Percentiles rank a stretch among this genome's conserved stretches.
Evolutionary conservation across 1,284 basidiomycete species (phyloP).

Genomic region (Irpex sp.): DNA sequence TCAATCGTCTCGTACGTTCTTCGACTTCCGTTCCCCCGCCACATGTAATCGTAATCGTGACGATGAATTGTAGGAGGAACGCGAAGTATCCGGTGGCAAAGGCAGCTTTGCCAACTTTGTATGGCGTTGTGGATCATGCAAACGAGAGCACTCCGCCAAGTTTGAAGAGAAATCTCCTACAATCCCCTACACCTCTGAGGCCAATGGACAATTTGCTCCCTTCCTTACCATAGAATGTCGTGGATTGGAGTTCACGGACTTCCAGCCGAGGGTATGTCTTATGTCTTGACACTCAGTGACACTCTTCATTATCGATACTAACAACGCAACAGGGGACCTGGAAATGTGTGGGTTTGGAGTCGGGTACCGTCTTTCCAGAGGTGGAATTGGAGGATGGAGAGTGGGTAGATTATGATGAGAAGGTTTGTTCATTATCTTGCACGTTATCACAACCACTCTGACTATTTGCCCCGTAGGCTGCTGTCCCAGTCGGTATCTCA

Average conservation of each 20-base stretch:
- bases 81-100: constrained; percentile 60
- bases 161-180: constrained; percentile 54
- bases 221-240: constrained; percentile 72
- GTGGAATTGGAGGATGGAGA: constrained; percentile 62
- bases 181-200: constrained; percentile 55
- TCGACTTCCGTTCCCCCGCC: neutral
- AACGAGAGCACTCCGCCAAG: constrained; percentile 75
- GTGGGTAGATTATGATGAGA: constrained; percentile 83
- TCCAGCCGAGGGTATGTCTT: constrained; percentile 47
- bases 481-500: constrained; percentile 62
- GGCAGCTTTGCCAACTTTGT: constrained; percentile 71
- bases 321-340: constrained; percentile 51
- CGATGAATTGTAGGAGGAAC: constrained; percentile 47
- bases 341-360: constrained; percentile 62
- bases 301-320: constrained; percentile 3
- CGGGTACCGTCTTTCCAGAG: constrained; percentile 53
- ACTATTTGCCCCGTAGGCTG: constrained; percentile 38
- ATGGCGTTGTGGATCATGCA: constrained; percentile 75
- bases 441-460: neutral
- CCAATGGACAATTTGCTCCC: constrained; percentile 55
- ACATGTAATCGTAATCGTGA: neutral
- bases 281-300: too few relatives aligned
- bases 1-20: constrained; percentile 59
- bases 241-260: constrained; percentile 71
- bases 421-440: constrained; percentile 39